Percentiles rank a stretch among this genome's conserved stretches.
Conservation (phyloP, 495 filamentous ascomycete genomes). For the Glarea lozoyensis region DNA sequence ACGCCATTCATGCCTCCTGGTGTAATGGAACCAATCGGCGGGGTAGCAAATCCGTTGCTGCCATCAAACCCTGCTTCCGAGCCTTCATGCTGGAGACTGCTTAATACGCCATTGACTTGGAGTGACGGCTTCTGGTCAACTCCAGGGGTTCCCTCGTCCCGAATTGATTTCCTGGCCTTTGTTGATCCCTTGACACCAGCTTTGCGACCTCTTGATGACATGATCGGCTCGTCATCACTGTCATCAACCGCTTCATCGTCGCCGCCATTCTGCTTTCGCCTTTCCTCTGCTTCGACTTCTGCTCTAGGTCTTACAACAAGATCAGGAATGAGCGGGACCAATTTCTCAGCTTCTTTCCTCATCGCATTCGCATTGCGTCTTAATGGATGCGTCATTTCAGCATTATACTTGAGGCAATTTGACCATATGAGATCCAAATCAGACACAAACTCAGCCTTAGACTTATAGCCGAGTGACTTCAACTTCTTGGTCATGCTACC, state of each 20-base stretch:
- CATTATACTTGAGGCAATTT: conserved; percentile 94
- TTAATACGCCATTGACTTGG: conserved; percentile 43
- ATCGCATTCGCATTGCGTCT: conserved; percentile 92
- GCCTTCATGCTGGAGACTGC: conserved; percentile 37
- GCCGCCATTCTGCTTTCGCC: conserved; percentile 64
- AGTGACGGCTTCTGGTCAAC: conserved; percentile 50
- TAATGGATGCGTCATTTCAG: conserved; percentile 75
- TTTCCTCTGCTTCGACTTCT: conserved; percentile 94
- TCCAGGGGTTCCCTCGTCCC: conserved; percentile 73
- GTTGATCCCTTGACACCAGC: conserved; percentile 67
- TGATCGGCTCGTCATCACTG: conserved; percentile 96
- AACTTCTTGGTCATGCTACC: conserved; percentile 98
- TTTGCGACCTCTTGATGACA: conserved; percentile 90
- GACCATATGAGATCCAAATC: conserved; percentile 68
- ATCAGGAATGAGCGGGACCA: conserved; percentile 91
- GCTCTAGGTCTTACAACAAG: conserved; percentile 82
- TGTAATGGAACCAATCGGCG: conserved; percentile 69
- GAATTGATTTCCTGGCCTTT: conserved; percentile 71
- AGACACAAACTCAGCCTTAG: not conserved
- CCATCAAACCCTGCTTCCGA: conserved; percentile 45
- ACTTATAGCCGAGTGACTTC: conserved; percentile 48
- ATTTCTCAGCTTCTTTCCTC: conserved; percentile 92
- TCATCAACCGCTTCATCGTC: conserved; percentile 81
- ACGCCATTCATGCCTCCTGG: conserved; percentile 66
- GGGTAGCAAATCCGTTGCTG: conserved; percentile 79